Evolutionary conservation across 2,329 filamentous ascomycete species (phyloP).

Genomic region (Lachnellula arida): DNA sequence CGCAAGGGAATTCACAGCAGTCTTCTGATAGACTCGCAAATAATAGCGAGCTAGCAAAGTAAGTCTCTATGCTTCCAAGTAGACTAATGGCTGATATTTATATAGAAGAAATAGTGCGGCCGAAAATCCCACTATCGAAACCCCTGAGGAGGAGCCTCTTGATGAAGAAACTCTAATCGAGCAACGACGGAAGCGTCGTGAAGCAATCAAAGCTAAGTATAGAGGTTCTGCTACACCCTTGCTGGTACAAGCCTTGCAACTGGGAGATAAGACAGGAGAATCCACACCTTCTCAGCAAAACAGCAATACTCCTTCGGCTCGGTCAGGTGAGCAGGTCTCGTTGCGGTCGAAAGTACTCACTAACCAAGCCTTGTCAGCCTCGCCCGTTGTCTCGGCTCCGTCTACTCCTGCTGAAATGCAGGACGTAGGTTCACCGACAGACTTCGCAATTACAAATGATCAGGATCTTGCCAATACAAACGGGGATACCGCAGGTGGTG

Average conservation of each 20-base stretch:
- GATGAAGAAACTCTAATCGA: slow-evolving; percentile 83
- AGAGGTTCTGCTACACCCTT: slow-evolving; percentile 66
- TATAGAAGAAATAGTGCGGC: slow-evolving; percentile 21
- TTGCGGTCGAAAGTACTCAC: background rate
- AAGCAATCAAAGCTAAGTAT: slow-evolving; percentile 81
- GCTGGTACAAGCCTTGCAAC: slow-evolving; percentile 56
- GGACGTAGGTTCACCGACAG: slow-evolving; percentile 33
- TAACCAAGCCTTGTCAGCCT: slow-evolving; percentile 22
- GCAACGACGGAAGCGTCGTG: slow-evolving; percentile 75
- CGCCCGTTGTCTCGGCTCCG: slow-evolving; percentile 34
- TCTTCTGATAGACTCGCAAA: slow-evolving; percentile 38
- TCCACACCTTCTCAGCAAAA: slow-evolving; percentile 27
- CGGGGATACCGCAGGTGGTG: slow-evolving; percentile 33
- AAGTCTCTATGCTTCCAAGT: slow-evolving; percentile 5
- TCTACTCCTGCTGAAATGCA: slow-evolving; percentile 26
- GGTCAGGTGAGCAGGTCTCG: slow-evolving; percentile 34
- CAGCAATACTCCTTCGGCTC: slow-evolving; percentile 20
- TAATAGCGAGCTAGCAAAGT: slow-evolving; percentile 38
- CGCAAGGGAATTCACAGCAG: slow-evolving; percentile 53
- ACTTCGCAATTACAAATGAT: slow-evolving; percentile 61
- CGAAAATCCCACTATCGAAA: slow-evolving; percentile 37
- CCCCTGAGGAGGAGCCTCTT: slow-evolving; percentile 52
- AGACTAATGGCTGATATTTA: slow-evolving; percentile 15
- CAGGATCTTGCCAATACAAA: slow-evolving; percentile 61
- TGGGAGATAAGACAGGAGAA: slow-evolving; percentile 31